Conservation (phyloP, 1,139 yeast species). For the Scheffersomyces segobiensis region DNA sequence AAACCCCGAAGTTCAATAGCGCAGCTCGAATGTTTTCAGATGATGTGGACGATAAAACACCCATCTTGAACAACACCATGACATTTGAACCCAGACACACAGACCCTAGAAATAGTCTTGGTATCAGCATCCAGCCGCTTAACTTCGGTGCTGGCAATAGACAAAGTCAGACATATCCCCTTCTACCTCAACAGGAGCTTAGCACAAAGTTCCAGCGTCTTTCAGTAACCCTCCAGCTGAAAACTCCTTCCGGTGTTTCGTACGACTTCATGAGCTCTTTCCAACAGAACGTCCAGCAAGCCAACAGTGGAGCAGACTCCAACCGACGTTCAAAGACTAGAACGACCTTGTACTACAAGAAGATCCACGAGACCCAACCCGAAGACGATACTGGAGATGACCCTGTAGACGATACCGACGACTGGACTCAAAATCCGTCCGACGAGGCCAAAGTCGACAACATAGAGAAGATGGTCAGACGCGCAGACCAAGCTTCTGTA, state of each 20-base stretch:
- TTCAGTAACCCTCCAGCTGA: conserved; percentile 39
- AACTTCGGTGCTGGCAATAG: not conserved
- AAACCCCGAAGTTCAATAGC: conserved; percentile 28
- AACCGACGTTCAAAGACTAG: conserved; percentile 12
- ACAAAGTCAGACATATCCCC: conserved; percentile 8
- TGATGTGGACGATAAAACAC: conserved; percentile 30
- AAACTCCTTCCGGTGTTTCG: conserved; percentile 40
- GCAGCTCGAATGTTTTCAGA: conserved; percentile 8
- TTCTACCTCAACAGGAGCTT: conserved; percentile 38
- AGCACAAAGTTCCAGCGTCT: conserved; percentile 41
- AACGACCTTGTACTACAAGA: conserved; percentile 37
- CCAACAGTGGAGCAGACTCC: conserved; percentile 13
- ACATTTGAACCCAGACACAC: not conserved
- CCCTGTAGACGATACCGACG: conserved; percentile 5
- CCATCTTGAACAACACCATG: conserved; percentile 17
- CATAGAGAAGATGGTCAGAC: not conserved
- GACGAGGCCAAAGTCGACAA: not conserved
- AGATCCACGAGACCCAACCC: conserved; percentile 21
- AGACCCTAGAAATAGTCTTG: not conserved
- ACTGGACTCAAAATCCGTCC: conserved; percentile 5
- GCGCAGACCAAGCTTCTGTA: conserved; percentile 13
- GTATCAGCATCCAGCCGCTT: not conserved
- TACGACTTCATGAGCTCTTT: conserved; percentile 43
- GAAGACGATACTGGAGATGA: conserved; percentile 2
- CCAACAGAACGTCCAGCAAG: conserved; percentile 37